phyloP scores from a whole-genome alignment of 2,329 filamentous ascomycete species.

The Fonsecaea pugnacius region DNA sequence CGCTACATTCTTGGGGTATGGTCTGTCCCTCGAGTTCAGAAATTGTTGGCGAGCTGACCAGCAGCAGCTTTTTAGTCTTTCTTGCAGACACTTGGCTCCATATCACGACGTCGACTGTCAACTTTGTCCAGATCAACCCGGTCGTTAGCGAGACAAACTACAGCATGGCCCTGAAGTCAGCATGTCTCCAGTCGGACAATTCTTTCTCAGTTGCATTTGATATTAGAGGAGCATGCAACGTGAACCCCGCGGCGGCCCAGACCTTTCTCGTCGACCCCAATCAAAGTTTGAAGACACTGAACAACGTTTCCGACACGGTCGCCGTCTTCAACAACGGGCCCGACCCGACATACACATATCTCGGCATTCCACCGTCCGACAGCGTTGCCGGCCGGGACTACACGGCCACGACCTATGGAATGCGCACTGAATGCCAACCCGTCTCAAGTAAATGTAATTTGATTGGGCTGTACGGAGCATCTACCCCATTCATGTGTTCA shows the following conservation, averaged over 20 bases:
- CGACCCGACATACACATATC: slow-evolving; percentile 24
- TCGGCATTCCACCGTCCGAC: slow-evolving; percentile 20
- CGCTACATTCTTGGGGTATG: not conserved
- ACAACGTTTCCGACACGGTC: slow-evolving; percentile 15
- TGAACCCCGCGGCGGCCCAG: not conserved
- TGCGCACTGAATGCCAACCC: slow-evolving; percentile 31
- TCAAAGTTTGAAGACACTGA: slow-evolving; percentile 10
- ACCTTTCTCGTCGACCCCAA: slow-evolving; percentile 10
- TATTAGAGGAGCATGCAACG: not conserved
- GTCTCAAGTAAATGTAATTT: slow-evolving; percentile 35
- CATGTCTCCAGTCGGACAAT: not conserved
- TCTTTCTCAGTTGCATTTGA: not conserved
- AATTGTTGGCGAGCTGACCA: not conserved
- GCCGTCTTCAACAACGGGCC: slow-evolving; percentile 14
- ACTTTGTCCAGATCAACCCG: slow-evolving; percentile 28
- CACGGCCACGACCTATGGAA: slow-evolving; percentile 33
- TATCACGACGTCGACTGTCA: slow-evolving; percentile 36
- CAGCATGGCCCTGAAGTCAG: not conserved
- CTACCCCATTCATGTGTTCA: slow-evolving; percentile 21
- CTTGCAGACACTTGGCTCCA: slow-evolving; percentile 39
- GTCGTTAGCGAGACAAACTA: not conserved
- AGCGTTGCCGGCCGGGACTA: slow-evolving; percentile 29
- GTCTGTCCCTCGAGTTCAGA: not conserved
- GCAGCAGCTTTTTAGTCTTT: not conserved
- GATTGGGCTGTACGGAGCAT: slow-evolving; percentile 13